phyloP scores from a whole-genome alignment of 2,329 filamentous ascomycete genomes.

The Botrytis deweyae region DNA sequence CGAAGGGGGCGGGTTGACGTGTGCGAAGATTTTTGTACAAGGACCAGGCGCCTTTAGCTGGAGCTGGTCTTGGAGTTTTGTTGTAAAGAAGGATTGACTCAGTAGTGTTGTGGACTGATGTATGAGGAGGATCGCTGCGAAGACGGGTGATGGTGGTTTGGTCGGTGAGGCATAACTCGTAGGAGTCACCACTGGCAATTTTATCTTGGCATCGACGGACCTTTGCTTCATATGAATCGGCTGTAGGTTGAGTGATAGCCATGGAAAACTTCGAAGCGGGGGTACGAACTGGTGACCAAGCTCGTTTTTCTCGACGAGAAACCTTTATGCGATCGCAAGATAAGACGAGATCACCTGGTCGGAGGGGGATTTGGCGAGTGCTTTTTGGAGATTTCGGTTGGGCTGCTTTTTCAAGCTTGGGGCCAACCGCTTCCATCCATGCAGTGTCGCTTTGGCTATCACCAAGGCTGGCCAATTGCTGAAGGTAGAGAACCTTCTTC shows the following conservation, averaged over 20 bases:
- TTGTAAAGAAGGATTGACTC: slow-evolving; percentile 22
- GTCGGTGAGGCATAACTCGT: slow-evolving; percentile 44
- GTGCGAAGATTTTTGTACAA: slow-evolving; percentile 38
- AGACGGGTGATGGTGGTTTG: slow-evolving; percentile 33
- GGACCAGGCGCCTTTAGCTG: slow-evolving; percentile 31
- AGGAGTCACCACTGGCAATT: slow-evolving; percentile 43
- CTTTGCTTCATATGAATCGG: slow-evolving; percentile 39
- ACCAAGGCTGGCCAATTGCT: slow-evolving; percentile 49
- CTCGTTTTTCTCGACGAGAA: slow-evolving; percentile 18
- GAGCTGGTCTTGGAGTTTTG: slow-evolving; percentile 22
- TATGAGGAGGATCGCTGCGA: slow-evolving; percentile 15
- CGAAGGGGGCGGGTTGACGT: slow-evolving; percentile 49
- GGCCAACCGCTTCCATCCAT: slow-evolving; percentile 27
- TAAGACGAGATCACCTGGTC: slow-evolving; percentile 12
- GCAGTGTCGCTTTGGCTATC: slow-evolving; percentile 36
- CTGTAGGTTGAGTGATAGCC: slow-evolving; percentile 31
- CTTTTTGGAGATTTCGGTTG: slow-evolving; percentile 17
- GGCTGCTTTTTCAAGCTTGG: slow-evolving; percentile 23
- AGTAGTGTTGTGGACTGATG: slow-evolving; percentile 12
- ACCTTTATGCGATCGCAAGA: slow-evolving; percentile 18
- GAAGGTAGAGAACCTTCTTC: slow-evolving; percentile 55
- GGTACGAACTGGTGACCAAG: slow-evolving; percentile 18
- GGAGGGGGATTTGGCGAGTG: slow-evolving; percentile 6
- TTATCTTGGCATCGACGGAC: slow-evolving; percentile 41
- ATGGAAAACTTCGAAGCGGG: slow-evolving; percentile 1